These are phyloP conservation scores for Acanthamoeba lenticulata DNA, from an alignment of 208 protist species.

Conservation along the genomic window DNA sequence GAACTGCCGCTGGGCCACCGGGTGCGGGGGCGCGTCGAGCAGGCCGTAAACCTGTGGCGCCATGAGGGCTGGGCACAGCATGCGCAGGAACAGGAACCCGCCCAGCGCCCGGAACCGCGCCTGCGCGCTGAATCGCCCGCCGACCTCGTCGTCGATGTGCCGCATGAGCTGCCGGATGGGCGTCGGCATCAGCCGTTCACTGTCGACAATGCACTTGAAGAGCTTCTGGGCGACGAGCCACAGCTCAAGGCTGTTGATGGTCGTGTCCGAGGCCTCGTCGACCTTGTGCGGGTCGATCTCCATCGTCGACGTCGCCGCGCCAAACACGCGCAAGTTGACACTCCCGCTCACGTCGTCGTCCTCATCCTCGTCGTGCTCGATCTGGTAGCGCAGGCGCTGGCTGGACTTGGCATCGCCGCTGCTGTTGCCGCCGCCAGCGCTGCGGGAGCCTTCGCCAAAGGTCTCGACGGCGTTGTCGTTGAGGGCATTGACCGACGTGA, in stretches of 20 bases:
- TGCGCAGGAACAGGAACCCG: slow-evolving; percentile 51
- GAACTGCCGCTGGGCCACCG: too few species aligned
- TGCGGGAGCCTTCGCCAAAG: background rate
- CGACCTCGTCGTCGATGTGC: slow-evolving; percentile 13
- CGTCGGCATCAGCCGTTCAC: background rate
- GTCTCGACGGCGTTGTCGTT: slow-evolving; percentile 23
- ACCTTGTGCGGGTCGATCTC: slow-evolving; percentile 37
- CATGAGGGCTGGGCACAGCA: slow-evolving; percentile 40
- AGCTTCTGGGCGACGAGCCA: slow-evolving; percentile 61
- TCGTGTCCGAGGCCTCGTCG: background rate
- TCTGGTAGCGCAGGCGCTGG: background rate
- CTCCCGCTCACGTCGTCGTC: background rate
- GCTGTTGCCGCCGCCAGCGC: background rate
- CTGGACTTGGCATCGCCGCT: background rate
- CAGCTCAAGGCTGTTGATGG: slow-evolving; percentile 45
- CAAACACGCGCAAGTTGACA: background rate
- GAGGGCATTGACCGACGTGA: background rate
- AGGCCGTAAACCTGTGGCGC: slow-evolving; percentile 37
- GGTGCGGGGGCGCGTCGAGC: background rate
- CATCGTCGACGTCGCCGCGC: background rate
- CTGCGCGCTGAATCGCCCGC: background rate
- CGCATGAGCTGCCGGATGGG: background rate
- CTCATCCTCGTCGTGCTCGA: too few species aligned
- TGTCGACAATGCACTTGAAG: slow-evolving; percentile 9
- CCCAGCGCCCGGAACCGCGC: background rate